Conservation (phyloP, 2,329 filamentous ascomycete genomes). For the Ophidiomyces ophidiicola region DNA sequence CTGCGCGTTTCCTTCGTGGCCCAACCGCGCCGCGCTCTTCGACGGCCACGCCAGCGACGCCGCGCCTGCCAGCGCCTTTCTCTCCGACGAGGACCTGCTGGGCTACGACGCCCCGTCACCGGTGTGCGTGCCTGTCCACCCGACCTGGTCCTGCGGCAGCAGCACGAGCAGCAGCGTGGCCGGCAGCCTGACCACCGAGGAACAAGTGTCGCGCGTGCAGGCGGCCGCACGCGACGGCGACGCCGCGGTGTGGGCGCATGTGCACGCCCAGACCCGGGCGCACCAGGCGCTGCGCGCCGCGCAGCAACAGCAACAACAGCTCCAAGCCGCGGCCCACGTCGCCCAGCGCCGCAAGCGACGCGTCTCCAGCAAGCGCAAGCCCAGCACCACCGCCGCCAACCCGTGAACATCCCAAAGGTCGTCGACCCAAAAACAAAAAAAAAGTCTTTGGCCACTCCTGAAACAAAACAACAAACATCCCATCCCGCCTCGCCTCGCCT, state of each 20-base stretch:
- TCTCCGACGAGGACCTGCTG: constrained; percentile 35
- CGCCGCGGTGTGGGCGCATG: constrained; percentile 17
- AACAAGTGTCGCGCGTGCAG: constrained; percentile 29
- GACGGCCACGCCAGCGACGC: constrained; percentile 24
- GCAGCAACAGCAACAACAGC: constrained; percentile 21
- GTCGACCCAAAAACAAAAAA: background rate
- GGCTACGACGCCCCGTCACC: constrained; percentile 24
- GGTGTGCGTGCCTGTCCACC: too few relatives aligned
- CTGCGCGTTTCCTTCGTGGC: constrained; percentile 36
- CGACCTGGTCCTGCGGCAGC: background rate
- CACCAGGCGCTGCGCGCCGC: constrained; percentile 29
- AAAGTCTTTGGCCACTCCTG: background rate
- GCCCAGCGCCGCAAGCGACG: constrained; percentile 18
- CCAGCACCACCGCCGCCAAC: too few relatives aligned
- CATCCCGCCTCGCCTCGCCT: background rate
- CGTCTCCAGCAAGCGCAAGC: constrained; percentile 15
- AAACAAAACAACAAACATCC: background rate
- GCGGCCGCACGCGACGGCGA: constrained; percentile 28
- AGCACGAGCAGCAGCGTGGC: too few relatives aligned
- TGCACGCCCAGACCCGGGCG: constrained; percentile 31
- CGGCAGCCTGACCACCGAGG: constrained; percentile 30
- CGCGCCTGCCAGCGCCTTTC: constrained; percentile 28
- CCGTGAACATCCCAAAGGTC: too few relatives aligned
- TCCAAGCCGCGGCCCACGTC: too few relatives aligned
- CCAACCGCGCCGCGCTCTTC: constrained; percentile 30